phyloP scores from a whole-genome alignment of 2,329 filamentous ascomycete species.

The Verticillium dahliae region DNA sequence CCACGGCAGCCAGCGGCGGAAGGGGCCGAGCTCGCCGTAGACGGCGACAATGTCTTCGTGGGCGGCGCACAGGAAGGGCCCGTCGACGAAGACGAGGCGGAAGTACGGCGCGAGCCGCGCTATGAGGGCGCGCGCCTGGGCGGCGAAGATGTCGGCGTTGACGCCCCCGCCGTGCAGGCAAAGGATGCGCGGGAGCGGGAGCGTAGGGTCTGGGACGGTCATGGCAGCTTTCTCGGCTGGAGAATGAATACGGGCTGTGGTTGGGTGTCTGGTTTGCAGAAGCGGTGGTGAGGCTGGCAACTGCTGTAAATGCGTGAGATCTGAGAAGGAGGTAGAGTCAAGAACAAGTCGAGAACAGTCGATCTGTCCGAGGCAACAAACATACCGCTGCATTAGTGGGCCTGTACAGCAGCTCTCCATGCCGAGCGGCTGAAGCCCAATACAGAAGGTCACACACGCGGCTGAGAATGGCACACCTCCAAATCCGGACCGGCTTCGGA shows the following conservation, averaged over 20 bases:
- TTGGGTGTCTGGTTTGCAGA: too few relatives aligned
- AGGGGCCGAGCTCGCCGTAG: slow-evolving; percentile 61
- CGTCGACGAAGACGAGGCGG: slow-evolving; percentile 67
- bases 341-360: too few relatives aligned
- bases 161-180: slow-evolving; percentile 78
- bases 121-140: slow-evolving; percentile 55
- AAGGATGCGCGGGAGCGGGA: slow-evolving; percentile 57
- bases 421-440: not conserved
- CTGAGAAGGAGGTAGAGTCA: not conserved
- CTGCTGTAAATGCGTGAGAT: not conserved
- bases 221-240: not conserved
- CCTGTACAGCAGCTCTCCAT: not conserved
- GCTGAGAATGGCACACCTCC: not conserved
- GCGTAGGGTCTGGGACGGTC: slow-evolving; percentile 7
- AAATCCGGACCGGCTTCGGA: not conserved
- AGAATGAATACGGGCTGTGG: too few relatives aligned
- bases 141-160: slow-evolving; percentile 62
- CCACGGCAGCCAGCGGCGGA: slow-evolving; percentile 57
- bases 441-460: not conserved
- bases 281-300: not conserved
- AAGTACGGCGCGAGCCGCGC: slow-evolving; percentile 47
- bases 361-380: not conserved
- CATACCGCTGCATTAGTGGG: not conserved
- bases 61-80: slow-evolving; percentile 55
- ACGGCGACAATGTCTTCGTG: slow-evolving; percentile 58